Evolutionary conservation across 352 stramenopile genomes (phyloP), one percentile per base, ranked within the genome.

Genomic region (Blastocystis sp.): DNA sequence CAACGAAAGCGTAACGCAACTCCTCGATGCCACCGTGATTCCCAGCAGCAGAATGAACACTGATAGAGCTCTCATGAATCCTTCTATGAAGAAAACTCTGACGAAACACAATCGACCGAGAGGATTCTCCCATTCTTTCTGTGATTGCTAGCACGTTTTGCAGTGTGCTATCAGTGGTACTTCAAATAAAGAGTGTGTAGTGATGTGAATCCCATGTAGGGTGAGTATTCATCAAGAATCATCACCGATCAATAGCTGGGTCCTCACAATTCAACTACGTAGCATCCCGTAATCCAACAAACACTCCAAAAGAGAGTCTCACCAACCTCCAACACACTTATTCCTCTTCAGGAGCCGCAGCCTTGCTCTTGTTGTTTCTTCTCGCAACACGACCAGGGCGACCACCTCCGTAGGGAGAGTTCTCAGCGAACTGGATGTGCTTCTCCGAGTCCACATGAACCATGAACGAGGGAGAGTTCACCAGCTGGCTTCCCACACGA

Each of bases 381-480:
- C 51, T 59, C n/a, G 51, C 51, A 3, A 59, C 51, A 59, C 51
- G 51, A 32, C 51, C 51, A 59, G 51, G 51, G 32, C 51, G 51
- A 59, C 51, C 51, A 59, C 51, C 51, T 67, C 95, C 95, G 88
- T 98, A 99, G 44, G 96, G 96, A 73, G 94, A 98, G 87, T 94
- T 97, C 87, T 97, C 91, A 69, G 95, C 89, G 90, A 98, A 98
- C 91, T 98, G 95, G 92, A 99, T 98, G 94, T 98, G 95, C 91
- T 98, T 98, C 91, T 99, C 96, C 72, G 93, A 97, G 90, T 97
- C 93, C 86, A 98, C 95, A 92, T 99, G n/a, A n/a, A n/a, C n/a
- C n/a, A n/a, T n/a, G n/a, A n/a, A 99, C 57, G 93, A 97, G 27
- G 96, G 95, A 32, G 98, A 93, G 90, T 98, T 97, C 51, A 99